Evolutionary conservation across 148 eudicot species (phyloP).

Genomic region (Mesembryanthemum crystallinum): DNA sequence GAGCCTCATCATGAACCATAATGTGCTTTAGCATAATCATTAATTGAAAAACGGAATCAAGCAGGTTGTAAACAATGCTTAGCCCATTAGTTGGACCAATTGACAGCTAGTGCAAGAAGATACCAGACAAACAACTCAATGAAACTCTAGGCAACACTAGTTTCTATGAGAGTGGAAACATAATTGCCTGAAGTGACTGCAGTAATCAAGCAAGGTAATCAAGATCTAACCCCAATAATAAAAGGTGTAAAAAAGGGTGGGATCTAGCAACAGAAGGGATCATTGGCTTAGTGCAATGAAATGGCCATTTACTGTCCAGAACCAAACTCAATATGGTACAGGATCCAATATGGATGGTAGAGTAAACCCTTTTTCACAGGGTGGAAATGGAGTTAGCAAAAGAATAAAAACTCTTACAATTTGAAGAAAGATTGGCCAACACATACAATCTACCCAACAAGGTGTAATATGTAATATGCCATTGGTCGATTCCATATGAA

Average conservation of each 20-base stretch:
- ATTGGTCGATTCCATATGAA: too few relatives aligned
- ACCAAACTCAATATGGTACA: too few relatives aligned
- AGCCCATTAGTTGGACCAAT: background rate
- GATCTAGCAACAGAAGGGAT: background rate
- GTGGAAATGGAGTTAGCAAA: too few relatives aligned
- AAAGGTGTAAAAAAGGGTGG: background rate
- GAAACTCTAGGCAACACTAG: too few relatives aligned
- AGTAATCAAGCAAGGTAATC: background rate
- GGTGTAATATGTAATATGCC: too few relatives aligned
- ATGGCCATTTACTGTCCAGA: background rate
- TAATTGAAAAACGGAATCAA: background rate
- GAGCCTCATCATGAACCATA: background rate
- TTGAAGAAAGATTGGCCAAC: too few relatives aligned
- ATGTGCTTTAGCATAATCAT: too few relatives aligned
- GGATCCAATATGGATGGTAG: too few relatives aligned
- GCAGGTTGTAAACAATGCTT: background rate
- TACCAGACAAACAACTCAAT: background rate
- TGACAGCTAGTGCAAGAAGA: background rate
- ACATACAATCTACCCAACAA: too few relatives aligned
- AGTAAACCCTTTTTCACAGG: too few relatives aligned
- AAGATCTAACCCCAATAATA: background rate
- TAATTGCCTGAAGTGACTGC: background rate
- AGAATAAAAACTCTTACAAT: too few relatives aligned
- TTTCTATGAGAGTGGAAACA: background rate
- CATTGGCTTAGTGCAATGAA: background rate